These are phyloP conservation scores for Coffea canephora DNA, from an alignment of 257 asterid genomes.

Conservation along the genomic window DNA sequence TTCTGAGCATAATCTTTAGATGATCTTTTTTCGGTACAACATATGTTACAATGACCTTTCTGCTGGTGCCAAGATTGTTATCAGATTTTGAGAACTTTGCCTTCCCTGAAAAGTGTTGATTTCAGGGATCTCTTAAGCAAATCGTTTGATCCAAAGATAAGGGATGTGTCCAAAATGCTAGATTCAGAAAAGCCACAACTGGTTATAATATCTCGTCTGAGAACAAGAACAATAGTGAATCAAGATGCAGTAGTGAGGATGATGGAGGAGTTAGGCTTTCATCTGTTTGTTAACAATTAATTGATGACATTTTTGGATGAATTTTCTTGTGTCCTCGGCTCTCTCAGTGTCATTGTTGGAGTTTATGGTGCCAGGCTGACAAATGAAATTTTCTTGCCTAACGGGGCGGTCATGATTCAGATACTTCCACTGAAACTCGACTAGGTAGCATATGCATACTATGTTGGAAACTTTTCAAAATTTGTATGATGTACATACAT, in stretches of 20 bases:
- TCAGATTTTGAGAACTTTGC: no score
- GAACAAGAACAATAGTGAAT: slow-evolving; percentile 43
- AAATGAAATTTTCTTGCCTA: slow-evolving; percentile 49
- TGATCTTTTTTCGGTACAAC: no score
- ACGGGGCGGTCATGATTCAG: slow-evolving; percentile 47
- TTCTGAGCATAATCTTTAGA: no score
- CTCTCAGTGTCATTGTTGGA: slow-evolving; percentile 52
- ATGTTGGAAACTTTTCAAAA: no score
- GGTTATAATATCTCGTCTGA: slow-evolving; percentile 40
- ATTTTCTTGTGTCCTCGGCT: slow-evolving; percentile 34
- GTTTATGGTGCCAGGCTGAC: slow-evolving; percentile 67
- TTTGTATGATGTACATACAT: no score
- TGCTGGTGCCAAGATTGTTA: no score
- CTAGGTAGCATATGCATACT: slow-evolving; percentile 40
- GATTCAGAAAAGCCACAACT: slow-evolving; percentile 19
- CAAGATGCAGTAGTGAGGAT: slow-evolving; percentile 39
- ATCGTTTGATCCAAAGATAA: slow-evolving; percentile 27
- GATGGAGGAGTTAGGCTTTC: slow-evolving; percentile 49
- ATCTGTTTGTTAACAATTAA: slow-evolving; percentile 24
- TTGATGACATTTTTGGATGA: slow-evolving; percentile 25
- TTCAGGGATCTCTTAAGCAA: slow-evolving; percentile 31
- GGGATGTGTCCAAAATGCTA: slow-evolving; percentile 28
- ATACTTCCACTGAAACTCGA: slow-evolving; percentile 42
- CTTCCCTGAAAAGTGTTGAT: no score
- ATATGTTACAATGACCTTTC: no score